phyloP scores from a whole-genome alignment of 1,284 basidiomycete genomes.

The Papiliotrema fonsecae region DNA sequence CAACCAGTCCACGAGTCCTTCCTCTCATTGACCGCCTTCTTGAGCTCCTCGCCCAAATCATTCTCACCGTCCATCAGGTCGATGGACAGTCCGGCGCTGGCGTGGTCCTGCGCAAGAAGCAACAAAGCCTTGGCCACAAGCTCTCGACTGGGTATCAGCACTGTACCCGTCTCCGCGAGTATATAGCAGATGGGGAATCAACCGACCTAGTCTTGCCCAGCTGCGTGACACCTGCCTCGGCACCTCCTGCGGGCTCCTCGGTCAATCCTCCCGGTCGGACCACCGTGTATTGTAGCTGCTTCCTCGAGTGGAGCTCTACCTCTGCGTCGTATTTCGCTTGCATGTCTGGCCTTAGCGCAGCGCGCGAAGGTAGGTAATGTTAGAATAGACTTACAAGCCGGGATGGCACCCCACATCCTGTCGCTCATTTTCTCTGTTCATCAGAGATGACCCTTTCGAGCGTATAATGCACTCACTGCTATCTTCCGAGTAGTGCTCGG shows the following conservation, averaged over 20 bases:
- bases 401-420: constrained; percentile 48
- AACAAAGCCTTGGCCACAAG: constrained; percentile 60
- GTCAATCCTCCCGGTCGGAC: constrained; percentile 61
- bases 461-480: constrained; percentile 45
- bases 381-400: constrained; percentile 36
- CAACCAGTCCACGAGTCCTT: constrained; percentile 34
- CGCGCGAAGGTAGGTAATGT: neutral
- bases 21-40: constrained; percentile 58
- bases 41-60: constrained; percentile 55
- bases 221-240: constrained; percentile 57
- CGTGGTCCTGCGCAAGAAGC: constrained; percentile 55
- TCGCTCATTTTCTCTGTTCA: constrained; percentile 48
- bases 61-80: constrained; percentile 61
- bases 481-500: constrained; percentile 53
- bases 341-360: constrained; percentile 52
- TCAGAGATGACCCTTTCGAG: neutral
- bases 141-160: constrained; percentile 50
- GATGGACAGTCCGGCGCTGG: constrained; percentile 59
- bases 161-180: too few relatives aligned
- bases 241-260: constrained; percentile 56
- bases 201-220: constrained; percentile 53
- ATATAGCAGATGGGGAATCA: too few relatives aligned
- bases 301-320: constrained; percentile 58
- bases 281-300: constrained; percentile 64
- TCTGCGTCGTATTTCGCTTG: constrained; percentile 68